phyloP scores from a whole-genome alignment of 2,329 filamentous ascomycete species.

The Paecilomyces sp. region DNA sequence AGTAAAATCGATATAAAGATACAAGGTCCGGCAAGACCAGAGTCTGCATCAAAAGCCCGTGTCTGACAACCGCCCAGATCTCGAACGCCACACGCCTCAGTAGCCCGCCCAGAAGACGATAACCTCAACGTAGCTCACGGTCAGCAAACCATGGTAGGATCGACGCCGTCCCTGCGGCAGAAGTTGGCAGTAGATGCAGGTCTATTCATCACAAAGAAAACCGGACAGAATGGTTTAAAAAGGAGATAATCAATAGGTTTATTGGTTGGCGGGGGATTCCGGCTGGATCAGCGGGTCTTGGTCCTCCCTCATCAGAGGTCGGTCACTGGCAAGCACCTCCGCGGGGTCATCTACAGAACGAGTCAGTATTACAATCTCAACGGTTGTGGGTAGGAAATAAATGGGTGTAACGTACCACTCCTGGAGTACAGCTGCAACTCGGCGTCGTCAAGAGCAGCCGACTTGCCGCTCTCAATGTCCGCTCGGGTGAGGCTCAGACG shows the following conservation, averaged over 20 bases:
- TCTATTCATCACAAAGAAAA: constrained; percentile 5
- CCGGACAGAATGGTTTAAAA: neutral
- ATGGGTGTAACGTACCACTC: constrained; percentile 27
- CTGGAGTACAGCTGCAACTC: constrained; percentile 35
- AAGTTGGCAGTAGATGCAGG: neutral
- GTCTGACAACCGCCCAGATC: neutral
- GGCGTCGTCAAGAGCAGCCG: constrained; percentile 36
- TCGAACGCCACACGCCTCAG: neutral
- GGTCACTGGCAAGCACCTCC: constrained; percentile 46
- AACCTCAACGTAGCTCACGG: neutral
- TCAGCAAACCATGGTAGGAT: neutral
- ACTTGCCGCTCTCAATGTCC: constrained; percentile 52
- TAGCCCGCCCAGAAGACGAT: neutral
- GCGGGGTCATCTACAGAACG: constrained; percentile 43
- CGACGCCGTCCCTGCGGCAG: neutral
- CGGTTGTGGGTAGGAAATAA: neutral
- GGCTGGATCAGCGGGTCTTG: constrained; percentile 39
- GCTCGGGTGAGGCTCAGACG: constrained; percentile 49
- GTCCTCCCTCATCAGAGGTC: constrained; percentile 34
- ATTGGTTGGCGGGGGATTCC: constrained; percentile 45
- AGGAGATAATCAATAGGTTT: constrained; percentile 12
- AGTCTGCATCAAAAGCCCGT: neutral
- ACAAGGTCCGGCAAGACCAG: neutral
- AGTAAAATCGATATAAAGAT: neutral
- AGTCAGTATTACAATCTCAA: constrained; percentile 5